These are phyloP conservation scores for Neostapfia colusana DNA, from an alignment of 176 grass and related monocot genomes.

Conservation along the genomic window DNA sequence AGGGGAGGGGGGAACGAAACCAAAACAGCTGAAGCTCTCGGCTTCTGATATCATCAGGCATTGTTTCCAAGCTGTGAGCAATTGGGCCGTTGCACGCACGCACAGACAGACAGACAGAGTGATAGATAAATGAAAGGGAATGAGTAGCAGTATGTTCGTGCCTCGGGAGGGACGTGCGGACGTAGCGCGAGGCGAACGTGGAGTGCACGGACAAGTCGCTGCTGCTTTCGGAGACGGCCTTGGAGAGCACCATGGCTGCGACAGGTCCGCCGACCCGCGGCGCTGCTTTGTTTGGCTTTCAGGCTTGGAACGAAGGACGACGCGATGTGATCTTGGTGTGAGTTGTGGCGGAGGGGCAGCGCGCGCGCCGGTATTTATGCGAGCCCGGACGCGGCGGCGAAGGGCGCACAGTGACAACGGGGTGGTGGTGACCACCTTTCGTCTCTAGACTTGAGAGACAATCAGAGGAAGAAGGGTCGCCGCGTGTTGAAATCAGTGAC, in stretches of 20 bases:
- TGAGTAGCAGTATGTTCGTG: not conserved
- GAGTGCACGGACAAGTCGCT: slow-evolving; percentile 81
- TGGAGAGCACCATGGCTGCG: slow-evolving; percentile 58
- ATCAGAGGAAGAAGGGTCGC: not conserved
- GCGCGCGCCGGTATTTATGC: not conserved
- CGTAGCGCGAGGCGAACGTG: slow-evolving; percentile 95
- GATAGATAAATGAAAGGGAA: too few relatives aligned
- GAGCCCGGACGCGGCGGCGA: not conserved
- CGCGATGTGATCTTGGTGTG: not conserved
- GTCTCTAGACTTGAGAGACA: not conserved
- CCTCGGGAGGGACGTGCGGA: slow-evolving; percentile 81
- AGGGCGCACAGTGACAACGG: not conserved
- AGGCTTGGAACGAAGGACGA: not conserved
- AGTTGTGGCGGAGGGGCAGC: not conserved
- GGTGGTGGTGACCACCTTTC: too few relatives aligned
- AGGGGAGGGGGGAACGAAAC: too few relatives aligned
- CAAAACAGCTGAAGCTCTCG: too few relatives aligned
- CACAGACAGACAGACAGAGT: not conserved
- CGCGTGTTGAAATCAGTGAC: not conserved
- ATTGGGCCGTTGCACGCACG: not conserved
- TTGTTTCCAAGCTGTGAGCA: not conserved
- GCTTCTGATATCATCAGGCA: not conserved
- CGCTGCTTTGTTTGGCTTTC: not conserved
- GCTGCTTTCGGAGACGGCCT: slow-evolving; percentile 53
- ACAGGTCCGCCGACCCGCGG: not conserved